phyloP scores from a whole-genome alignment of 805 yeast species.

The Metschnikowia gelsemii region DNA sequence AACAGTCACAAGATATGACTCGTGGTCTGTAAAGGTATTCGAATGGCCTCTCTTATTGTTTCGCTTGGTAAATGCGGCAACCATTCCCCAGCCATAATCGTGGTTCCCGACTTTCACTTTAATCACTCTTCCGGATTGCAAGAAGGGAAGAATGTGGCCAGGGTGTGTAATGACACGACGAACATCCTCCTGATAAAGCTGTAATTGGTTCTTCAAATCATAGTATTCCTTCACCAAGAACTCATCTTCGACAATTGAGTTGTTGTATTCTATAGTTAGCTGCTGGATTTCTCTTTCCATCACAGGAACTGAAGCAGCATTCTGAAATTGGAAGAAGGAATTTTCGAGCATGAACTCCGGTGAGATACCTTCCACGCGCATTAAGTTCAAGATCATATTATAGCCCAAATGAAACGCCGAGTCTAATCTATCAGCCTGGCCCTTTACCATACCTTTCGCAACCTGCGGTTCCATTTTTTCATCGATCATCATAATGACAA shows the following conservation, averaged over 20 bases:
- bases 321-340: constrained; percentile 94
- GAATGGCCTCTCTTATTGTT: constrained; percentile 56
- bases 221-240: constrained; percentile 74
- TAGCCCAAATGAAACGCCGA: constrained; percentile 97
- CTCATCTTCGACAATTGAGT: constrained; percentile 69
- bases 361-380: constrained; percentile 97
- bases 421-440: constrained; percentile 95
- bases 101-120: constrained; percentile 58
- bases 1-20: constrained; percentile 84
- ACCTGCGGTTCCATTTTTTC: constrained; percentile 99
- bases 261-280: constrained; percentile 48
- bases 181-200: constrained; percentile 68
- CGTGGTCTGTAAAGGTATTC: constrained; percentile 74
- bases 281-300: constrained; percentile 67
- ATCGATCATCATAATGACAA: constrained; percentile 98
- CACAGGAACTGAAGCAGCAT: constrained; percentile 83
- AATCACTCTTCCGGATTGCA: constrained; percentile 86
- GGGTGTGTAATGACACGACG: constrained; percentile 89
- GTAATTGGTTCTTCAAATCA: constrained; percentile 72
- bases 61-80: constrained; percentile 73
- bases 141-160: constrained; percentile 73
- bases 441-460: constrained; percentile 99
- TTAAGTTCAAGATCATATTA: constrained; percentile 91
- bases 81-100: constrained; percentile 97
- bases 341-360: constrained; percentile 96